phyloP scores from a whole-genome alignment of 306 rosid genomes.

The Fragaria ananassa region DNA sequence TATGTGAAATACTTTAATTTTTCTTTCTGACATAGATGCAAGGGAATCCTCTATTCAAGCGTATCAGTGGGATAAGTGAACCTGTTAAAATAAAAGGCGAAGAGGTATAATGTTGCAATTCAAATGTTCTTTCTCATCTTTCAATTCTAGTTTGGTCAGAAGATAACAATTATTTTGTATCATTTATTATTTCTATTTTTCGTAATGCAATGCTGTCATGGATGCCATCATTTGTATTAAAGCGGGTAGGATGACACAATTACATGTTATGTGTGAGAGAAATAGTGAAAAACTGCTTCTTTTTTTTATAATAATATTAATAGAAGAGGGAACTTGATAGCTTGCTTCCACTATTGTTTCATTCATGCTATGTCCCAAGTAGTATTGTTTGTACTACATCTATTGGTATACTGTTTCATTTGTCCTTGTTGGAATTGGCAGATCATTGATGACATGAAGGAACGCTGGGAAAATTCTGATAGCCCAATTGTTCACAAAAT shows the following conservation, averaged over 20 bases:
- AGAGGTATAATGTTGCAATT: constrained; percentile 55
- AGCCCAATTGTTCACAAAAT: constrained; percentile 73
- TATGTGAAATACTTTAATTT: constrained; percentile 4
- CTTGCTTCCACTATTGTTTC: too few species aligned
- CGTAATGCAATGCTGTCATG: not conserved
- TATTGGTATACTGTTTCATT: constrained; percentile 18
- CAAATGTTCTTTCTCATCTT: constrained; percentile 14
- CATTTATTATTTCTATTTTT: not conserved
- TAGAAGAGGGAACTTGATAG: too few species aligned
- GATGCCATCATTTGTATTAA: not conserved
- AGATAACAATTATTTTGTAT: not conserved
- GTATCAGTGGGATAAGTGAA: constrained; percentile 44
- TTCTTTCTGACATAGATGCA: constrained; percentile 45
- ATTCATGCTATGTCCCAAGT: too few species aligned
- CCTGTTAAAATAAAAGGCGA: constrained; percentile 75
- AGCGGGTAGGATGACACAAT: not conserved
- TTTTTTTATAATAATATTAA: not conserved
- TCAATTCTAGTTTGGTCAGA: not conserved
- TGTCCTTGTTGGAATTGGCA: constrained; percentile 44
- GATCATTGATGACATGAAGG: constrained; percentile 84
- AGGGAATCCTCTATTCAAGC: constrained; percentile 59
- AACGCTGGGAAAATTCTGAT: constrained; percentile 73
- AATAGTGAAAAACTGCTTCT: not conserved
- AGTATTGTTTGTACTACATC: constrained; percentile 8
- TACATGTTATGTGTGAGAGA: not conserved